Percentiles rank a stretch among this genome's conserved stretches.
Conservation (phyloP, 495 filamentous ascomycete species). For the Lentithecium fluviatile region DNA sequence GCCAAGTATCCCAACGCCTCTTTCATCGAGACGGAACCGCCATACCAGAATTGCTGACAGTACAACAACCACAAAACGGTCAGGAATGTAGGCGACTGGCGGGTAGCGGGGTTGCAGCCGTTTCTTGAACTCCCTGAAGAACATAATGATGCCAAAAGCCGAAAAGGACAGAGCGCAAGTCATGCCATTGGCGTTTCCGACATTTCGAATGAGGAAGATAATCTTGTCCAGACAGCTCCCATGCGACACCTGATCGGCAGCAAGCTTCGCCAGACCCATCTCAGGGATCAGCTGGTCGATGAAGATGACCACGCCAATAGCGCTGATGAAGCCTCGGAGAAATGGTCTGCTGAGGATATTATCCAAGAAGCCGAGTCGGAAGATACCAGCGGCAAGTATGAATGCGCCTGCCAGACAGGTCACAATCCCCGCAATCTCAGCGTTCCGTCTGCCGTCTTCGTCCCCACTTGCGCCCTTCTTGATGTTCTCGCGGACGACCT, state of each 20-base stretch:
- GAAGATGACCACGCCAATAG: slow-evolving; percentile 92
- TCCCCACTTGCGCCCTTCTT: slow-evolving; percentile 67
- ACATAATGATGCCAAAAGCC: slow-evolving; percentile 86
- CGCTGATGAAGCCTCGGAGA: slow-evolving; percentile 90
- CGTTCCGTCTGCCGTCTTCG: slow-evolving; percentile 66
- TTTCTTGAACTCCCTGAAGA: slow-evolving; percentile 78
- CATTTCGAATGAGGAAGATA: slow-evolving; percentile 69
- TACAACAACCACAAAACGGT: slow-evolving; percentile 88
- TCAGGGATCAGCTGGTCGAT: slow-evolving; percentile 94
- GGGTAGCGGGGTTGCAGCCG: slow-evolving; percentile 78
- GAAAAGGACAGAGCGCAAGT: slow-evolving; percentile 72
- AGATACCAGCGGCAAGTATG: slow-evolving; percentile 79
- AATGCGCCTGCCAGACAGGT: slow-evolving; percentile 83
- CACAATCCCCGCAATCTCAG: slow-evolving; percentile 82
- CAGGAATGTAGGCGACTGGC: slow-evolving; percentile 82
- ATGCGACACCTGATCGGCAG: slow-evolving; percentile 65
- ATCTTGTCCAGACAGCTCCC: slow-evolving; percentile 84
- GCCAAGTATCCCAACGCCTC: slow-evolving; percentile 81
- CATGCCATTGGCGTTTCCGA: slow-evolving; percentile 62
- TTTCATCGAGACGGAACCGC: slow-evolving; percentile 72
- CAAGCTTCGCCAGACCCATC: slow-evolving; percentile 68
- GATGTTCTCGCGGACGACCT: slow-evolving; percentile 76
- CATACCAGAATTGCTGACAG: slow-evolving; percentile 79
- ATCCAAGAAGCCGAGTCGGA: slow-evolving; percentile 89
- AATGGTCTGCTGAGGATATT: slow-evolving; percentile 92